phyloP scores from a whole-genome alignment of 345 rosid species.

The Salix exigua region DNA sequence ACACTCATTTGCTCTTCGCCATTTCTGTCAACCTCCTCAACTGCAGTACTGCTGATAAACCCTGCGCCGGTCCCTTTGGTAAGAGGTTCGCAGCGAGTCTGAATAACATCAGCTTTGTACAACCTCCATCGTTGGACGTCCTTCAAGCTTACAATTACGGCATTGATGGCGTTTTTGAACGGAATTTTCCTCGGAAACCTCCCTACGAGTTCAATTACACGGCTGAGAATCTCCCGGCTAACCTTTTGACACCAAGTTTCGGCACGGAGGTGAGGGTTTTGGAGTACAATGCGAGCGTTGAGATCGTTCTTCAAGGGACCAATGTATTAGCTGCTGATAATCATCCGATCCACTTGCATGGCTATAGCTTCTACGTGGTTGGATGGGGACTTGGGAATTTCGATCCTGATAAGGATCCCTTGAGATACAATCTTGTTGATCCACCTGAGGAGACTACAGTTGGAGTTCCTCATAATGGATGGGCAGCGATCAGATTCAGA shows the following conservation, averaged over 20 bases:
- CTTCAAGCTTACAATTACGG: constrained; percentile 2
- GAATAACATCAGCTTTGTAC: neutral
- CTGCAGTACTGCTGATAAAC: neutral
- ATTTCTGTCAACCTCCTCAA: neutral
- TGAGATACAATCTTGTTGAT: constrained; percentile 3
- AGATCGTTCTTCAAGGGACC: constrained; percentile 10
- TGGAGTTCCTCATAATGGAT: constrained; percentile 15
- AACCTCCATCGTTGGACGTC: neutral
- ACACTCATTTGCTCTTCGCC: constrained; percentile 3
- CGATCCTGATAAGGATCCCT: neutral
- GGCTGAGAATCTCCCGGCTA: neutral
- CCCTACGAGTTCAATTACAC: constrained; percentile 10
- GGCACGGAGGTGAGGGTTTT: constrained; percentile 8
- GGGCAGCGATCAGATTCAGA: constrained; percentile 15
- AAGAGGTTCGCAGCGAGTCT: neutral
- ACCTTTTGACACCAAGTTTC: neutral
- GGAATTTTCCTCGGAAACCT: constrained; percentile 1
- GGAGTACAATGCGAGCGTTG: neutral
- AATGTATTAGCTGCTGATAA: neutral
- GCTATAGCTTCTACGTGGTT: constrained; percentile 13
- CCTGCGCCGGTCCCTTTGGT: neutral
- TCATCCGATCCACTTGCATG: constrained; percentile 26
- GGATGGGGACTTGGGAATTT: constrained; percentile 5
- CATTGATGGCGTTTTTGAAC: neutral
- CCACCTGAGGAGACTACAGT: constrained; percentile 12